Conservation (phyloP, 257 asterid species). For the Scutellaria galericulata region DNA sequence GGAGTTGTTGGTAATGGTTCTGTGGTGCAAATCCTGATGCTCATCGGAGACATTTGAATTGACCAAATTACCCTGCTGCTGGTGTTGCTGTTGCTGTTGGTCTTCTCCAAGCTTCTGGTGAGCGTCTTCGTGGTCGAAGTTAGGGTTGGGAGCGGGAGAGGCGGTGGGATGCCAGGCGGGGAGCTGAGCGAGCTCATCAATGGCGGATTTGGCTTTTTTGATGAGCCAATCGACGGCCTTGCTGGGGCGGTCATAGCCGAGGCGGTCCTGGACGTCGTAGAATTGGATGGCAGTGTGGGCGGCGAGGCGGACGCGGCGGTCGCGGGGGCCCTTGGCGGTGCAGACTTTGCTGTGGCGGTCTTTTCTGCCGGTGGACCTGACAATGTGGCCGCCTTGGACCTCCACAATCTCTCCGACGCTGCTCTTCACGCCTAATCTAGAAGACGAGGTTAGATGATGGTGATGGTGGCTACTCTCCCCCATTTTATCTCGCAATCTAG, state of each 20-base stretch:
- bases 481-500: conserved; percentile 63
- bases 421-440: conserved; percentile 50
- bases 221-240: conserved; percentile 99
- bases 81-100: conserved; percentile 22
- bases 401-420: conserved; percentile 85
- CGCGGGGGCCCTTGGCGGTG: conserved; percentile 97
- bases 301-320: conserved; percentile 97
- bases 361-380: conserved; percentile 90
- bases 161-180: conserved; percentile 91
- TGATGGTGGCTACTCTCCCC: conserved; percentile 51
- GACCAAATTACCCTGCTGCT: conserved; percentile 31
- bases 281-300: conserved; percentile 98
- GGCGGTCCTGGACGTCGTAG: conserved; percentile 98
- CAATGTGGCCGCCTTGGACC: conserved; percentile 98
- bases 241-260: conserved; percentile 99
- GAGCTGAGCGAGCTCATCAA: conserved; percentile 92
- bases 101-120: conserved; percentile 39
- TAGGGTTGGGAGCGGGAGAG: conserved; percentile 34
- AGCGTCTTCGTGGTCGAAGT: conserved; percentile 39
- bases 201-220: conserved; percentile 83
- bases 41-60: conserved; percentile 24
- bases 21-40: conserved; percentile 34
- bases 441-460: conserved; percentile 42
- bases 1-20: conserved; percentile 17
- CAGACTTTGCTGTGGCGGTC: conserved; percentile 99